A percentile compares a stretch with the other conserved stretches of the same genome.
Conservation (phyloP, 768 basidiomycete genomes). For the Butyriboletus loyo region DNA sequence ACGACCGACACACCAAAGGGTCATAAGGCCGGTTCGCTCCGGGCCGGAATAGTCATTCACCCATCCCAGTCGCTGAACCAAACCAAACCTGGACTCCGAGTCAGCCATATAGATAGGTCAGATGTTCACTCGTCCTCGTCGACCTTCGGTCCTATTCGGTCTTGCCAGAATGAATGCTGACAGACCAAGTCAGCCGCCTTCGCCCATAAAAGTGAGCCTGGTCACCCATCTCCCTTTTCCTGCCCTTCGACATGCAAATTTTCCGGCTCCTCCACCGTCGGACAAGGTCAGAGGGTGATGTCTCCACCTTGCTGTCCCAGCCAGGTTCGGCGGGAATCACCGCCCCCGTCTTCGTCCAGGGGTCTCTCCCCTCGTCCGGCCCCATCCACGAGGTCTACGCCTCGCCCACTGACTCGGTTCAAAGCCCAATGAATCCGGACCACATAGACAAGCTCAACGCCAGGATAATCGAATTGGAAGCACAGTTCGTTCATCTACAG, state of each 20-base stretch:
- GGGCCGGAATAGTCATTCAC: too few species aligned
- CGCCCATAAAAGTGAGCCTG: slow-evolving; percentile 14
- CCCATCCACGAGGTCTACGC: slow-evolving; percentile 22
- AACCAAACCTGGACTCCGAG: too few species aligned
- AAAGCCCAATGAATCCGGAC: not conserved
- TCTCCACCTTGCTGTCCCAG: slow-evolving; percentile 22
- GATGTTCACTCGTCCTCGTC: not conserved
- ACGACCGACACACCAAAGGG: not conserved
- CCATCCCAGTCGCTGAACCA: too few species aligned
- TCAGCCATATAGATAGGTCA: not conserved
- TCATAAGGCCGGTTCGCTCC: not conserved
- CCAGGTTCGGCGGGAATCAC: not conserved
- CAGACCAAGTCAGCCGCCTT: slow-evolving; percentile 18
- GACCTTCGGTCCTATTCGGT: not conserved
- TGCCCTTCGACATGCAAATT: slow-evolving; percentile 38
- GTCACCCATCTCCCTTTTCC: not conserved
- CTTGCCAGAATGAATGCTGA: slow-evolving; percentile 12
- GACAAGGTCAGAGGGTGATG: slow-evolving; percentile 44
- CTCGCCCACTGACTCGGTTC: not conserved
- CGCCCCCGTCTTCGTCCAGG: slow-evolving; percentile 23
- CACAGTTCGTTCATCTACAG: slow-evolving; percentile 10
- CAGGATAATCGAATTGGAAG: slow-evolving; percentile 13
- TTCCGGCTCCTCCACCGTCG: slow-evolving; percentile 48
- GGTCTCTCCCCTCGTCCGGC: slow-evolving; percentile 25
- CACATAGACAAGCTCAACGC: not conserved